Evolutionary conservation across 139 green algal species (phyloP).

Genomic region (Penium margaritaceum): DNA sequence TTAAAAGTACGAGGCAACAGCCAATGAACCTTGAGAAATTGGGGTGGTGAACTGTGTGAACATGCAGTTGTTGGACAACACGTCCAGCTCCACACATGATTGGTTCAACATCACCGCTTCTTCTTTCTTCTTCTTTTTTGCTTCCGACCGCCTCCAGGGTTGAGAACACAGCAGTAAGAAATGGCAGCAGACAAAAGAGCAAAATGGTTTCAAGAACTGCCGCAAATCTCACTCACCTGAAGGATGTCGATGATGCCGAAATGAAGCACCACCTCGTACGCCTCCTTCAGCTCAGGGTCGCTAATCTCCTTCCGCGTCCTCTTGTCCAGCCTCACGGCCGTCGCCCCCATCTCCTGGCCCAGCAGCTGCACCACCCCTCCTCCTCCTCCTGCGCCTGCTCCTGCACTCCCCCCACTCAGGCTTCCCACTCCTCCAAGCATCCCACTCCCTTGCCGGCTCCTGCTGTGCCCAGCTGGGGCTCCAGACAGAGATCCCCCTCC

Average conservation of each 20-base stretch:
- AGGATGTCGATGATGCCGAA: constrained; percentile 90
- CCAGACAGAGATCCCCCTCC: no score
- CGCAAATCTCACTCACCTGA: constrained; percentile 58
- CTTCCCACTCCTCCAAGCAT: no score
- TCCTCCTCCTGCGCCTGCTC: background rate
- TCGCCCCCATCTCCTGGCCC: constrained; percentile 21
- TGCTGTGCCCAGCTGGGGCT: no score
- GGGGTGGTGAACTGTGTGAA: no score
- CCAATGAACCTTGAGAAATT: no score
- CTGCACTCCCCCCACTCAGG: background rate
- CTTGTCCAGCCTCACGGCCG: constrained; percentile 15
- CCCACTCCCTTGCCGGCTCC: no score
- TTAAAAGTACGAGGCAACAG: background rate
- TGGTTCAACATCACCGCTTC: no score
- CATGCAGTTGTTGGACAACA: background rate
- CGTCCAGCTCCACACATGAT: background rate
- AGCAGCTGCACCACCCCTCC: constrained; percentile 7
- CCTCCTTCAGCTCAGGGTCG: constrained; percentile 11
- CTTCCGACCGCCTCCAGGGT: no score
- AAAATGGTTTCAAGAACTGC: background rate
- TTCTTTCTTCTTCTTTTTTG: no score
- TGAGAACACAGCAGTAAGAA: background rate
- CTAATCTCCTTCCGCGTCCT: background rate
- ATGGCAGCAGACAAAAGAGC: background rate
- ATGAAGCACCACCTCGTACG: constrained; percentile 67